phyloP scores from a whole-genome alignment of 78 protist genomes.

The Dictyostelium discoideum region dicty_2.7 NC_007090.3:1203001-1203500 shows the following conservation, averaged over 20 bases:
- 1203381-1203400: neutral
- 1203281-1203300: neutral
- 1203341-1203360: too few relatives aligned
- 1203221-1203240: constrained; percentile 96
- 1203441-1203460: constrained; percentile 86
- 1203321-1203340: too few relatives aligned
- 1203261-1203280: constrained; percentile 75
- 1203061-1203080: constrained; percentile 71
- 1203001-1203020: constrained; percentile 48
- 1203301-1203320: neutral
- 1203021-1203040: constrained; percentile 22
- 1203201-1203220: constrained; percentile 83
- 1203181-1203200: constrained; percentile 46
- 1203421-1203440: constrained; percentile 65
- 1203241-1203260: constrained; percentile 91
- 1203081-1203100: constrained; percentile 90
- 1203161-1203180: constrained; percentile 7
- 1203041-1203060: neutral
- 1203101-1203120: constrained; percentile 99
- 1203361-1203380: too few relatives aligned
- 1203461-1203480: constrained; percentile 41
- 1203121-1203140: constrained; percentile 93
- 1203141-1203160: constrained; percentile 85
- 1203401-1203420: constrained; percentile 24
- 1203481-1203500: constrained; percentile 88